Evolutionary conservation across 2,329 filamentous ascomycete species (phyloP).

Genomic region (Penicillium sp.): DNA sequence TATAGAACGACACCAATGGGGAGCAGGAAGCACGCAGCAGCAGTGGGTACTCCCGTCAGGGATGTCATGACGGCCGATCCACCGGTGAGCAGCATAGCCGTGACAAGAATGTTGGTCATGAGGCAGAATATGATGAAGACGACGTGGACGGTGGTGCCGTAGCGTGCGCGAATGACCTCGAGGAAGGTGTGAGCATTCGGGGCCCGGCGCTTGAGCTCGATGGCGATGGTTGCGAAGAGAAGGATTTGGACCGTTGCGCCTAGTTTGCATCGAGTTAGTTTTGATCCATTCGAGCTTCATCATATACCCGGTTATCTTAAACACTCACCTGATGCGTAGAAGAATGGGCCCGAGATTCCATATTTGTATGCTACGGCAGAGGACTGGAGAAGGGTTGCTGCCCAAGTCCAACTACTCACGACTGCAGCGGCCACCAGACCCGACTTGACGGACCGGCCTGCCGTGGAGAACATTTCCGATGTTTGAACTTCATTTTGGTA

Average conservation of each 20-base stretch:
- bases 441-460: slow-evolving; percentile 83
- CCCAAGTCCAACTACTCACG: slow-evolving; percentile 94
- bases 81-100: slow-evolving; percentile 84
- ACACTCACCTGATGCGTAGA: slow-evolving; percentile 62
- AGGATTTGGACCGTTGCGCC: slow-evolving; percentile 84
- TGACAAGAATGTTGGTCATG: slow-evolving; percentile 84
- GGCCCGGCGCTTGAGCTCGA: slow-evolving; percentile 82
- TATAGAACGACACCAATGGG: slow-evolving; percentile 80
- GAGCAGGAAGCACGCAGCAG: slow-evolving; percentile 80
- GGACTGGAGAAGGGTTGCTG: slow-evolving; percentile 76
- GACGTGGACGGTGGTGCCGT: slow-evolving; percentile 70
- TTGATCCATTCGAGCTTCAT: slow-evolving; percentile 30
- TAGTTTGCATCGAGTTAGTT: slow-evolving; percentile 52
- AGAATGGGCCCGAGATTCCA: slow-evolving; percentile 67
- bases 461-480: slow-evolving; percentile 89
- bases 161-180: slow-evolving; percentile 79
- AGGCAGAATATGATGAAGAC: slow-evolving; percentile 82
- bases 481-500: slow-evolving; percentile 77
- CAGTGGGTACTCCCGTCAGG: slow-evolving; percentile 72
- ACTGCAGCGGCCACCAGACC: slow-evolving; percentile 85
- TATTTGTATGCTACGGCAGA: slow-evolving; percentile 82
- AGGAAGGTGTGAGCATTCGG: slow-evolving; percentile 86
- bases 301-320: slow-evolving; percentile 19
- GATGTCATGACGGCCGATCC: slow-evolving; percentile 73
- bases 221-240: slow-evolving; percentile 85